These are phyloP conservation scores for Coemansia sp. DNA, from an alignment of 192 early-diverging fungal genomes.

Conservation along the genomic window DNA sequence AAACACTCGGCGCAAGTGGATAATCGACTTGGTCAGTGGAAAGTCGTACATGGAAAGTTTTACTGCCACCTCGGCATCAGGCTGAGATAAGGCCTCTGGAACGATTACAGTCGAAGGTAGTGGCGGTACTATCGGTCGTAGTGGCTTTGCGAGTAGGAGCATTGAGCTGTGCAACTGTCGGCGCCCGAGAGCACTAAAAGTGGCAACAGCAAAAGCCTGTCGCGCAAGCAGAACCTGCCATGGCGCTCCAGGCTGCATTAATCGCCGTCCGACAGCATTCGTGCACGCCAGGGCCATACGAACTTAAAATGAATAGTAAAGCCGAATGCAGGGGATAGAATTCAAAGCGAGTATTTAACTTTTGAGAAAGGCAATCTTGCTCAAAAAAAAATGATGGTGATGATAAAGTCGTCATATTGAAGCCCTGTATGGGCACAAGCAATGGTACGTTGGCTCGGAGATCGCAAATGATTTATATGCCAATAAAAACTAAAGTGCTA, in stretches of 20 bases:
- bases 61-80: slow-evolving; percentile 1
- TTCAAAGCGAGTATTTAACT: not conserved
- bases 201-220: not conserved
- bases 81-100: not conserved
- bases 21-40: slow-evolving; percentile 33
- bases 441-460: too few species aligned
- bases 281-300: not conserved
- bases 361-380: too few species aligned
- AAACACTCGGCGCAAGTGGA: slow-evolving; percentile 39
- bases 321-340: not conserved
- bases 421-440: too few species aligned
- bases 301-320: not conserved
- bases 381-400: too few species aligned
- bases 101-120: not conserved
- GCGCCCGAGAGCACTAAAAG: not conserved
- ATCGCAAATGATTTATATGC: too few species aligned
- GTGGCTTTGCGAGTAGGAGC: not conserved
- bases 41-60: slow-evolving; percentile 55
- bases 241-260: not conserved
- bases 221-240: not conserved
- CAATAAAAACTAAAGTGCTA: too few species aligned
- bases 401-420: too few species aligned
- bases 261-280: not conserved
- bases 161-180: not conserved
- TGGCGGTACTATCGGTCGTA: not conserved